Base-by-base conservation (phyloP, 768 basidiomycete species). In the Ramaria sp. region DNA sequence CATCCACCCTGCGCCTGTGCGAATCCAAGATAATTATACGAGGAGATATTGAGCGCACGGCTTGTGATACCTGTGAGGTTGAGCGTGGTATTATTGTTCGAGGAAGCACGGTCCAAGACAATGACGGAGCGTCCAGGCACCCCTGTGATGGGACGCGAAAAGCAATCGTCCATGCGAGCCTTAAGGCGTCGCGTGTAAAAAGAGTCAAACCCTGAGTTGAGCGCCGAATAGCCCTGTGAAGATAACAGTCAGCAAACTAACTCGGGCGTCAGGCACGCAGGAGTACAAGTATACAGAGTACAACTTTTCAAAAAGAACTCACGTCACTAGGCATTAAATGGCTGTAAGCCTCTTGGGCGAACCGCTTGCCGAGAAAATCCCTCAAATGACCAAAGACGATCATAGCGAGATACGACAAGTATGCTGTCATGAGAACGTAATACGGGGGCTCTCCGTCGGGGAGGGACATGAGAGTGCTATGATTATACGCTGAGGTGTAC, bases 1-100 rank as follows among this genome's bases (percentile, higher is more conserved):
- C 93, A 96, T 5, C 88, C 88, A 13, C 96, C 96, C 3, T 79
- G 78, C 15, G 85, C 87, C 65, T 95, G 91, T 0, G 95, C 96
- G 64, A 99, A 99, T 3, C 96, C 96, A 62, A 99, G 90, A 66
- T 98, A 99, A 71, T 98, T 99, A 74, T 99, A 99, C 7, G 92
- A 96, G 0, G 93, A 94, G 60, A 98, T 87, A 67, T 99, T 99
- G 61, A 99, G 84, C 0, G 85, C 88, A 50, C 94, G 88, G 0
- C 90, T 93, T 24, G 76, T 78, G 0, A 74, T 78, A 56, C 93
- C 95, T 1, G 89, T 87, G 61, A 84, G 73, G 48, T 80, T 69
- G 57, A 88, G 84, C 3, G 83, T 84, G 63, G 78, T 73, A 69
- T 92, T 88, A 72, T 85, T 83, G 69, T 96, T 86, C 48, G 77